A percentile compares a stretch with the other conserved stretches of the same genome.
Conservation (phyloP, 2,329 filamentous ascomycete species). For the Colletotrichum scovillei region DNA sequence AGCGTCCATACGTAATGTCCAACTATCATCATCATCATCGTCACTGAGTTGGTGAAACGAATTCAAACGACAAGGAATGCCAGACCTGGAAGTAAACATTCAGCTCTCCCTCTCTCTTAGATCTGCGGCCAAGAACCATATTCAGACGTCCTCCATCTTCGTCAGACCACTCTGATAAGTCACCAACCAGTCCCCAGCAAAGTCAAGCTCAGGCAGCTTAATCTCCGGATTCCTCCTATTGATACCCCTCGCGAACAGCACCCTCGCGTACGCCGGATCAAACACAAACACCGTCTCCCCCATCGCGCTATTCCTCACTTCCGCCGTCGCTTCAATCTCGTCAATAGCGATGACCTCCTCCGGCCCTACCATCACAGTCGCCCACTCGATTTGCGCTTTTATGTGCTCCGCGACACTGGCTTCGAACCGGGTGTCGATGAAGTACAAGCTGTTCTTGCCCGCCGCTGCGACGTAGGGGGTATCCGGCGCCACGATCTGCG, state of each 20-base stretch:
- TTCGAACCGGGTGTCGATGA: conserved; percentile 33
- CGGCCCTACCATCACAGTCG: background rate
- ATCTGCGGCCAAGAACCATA: no score
- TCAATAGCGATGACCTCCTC: background rate
- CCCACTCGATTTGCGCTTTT: conserved; percentile 34
- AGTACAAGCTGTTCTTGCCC: conserved; percentile 30
- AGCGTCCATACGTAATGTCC: no score
- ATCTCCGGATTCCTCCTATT: conserved; percentile 31
- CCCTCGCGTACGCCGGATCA: conserved; percentile 28
- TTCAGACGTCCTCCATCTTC: no score
- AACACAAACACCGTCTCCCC: conserved; percentile 32
- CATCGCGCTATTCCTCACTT: conserved; percentile 1
- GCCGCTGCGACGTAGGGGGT: conserved; percentile 35
- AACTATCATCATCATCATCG: no score
- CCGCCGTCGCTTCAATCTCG: conserved; percentile 11
- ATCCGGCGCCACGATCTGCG: conserved; percentile 35
- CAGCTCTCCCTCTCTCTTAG: no score
- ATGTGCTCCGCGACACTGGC: conserved; percentile 28
- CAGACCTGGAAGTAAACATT: no score
- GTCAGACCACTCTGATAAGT: background rate
- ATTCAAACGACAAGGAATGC: no score
- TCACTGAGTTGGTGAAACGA: no score
- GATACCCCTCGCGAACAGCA: conserved; percentile 34
- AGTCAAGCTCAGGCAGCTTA: conserved; percentile 20
- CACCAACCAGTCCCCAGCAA: conserved; percentile 24